Conservation (phyloP, 1,284 basidiomycete species). For the Trametes hirsuta region DNA sequence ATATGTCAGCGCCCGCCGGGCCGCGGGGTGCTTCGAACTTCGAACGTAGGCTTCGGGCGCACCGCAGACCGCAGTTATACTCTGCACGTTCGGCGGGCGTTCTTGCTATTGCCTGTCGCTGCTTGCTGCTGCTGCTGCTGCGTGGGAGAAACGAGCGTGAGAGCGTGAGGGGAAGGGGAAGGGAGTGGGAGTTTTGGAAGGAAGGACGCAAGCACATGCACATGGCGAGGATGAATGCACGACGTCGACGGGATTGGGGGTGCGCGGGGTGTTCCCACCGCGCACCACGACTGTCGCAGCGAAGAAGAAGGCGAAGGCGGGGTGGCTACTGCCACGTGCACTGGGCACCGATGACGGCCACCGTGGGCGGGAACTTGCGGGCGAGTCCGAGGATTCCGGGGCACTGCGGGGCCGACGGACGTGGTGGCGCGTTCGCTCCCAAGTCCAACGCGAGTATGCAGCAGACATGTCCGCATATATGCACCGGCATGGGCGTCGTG, state of each 20-base stretch:
- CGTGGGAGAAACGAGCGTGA: background rate
- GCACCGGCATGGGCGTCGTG: too few species aligned
- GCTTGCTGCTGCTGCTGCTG: background rate
- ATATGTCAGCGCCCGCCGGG: too few species aligned
- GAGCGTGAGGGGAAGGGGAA: background rate
- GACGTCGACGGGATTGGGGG: background rate
- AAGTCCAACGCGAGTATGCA: too few species aligned
- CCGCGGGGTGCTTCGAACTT: background rate
- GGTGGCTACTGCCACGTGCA: too few species aligned
- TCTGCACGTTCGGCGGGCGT: background rate
- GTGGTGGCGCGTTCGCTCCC: too few species aligned
- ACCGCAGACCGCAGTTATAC: conserved; percentile 4
- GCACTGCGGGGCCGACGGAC: too few species aligned
- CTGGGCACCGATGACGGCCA: too few species aligned
- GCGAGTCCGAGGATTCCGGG: too few species aligned
- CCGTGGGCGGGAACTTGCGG: background rate
- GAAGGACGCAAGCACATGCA: background rate
- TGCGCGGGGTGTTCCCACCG: conserved; percentile 4
- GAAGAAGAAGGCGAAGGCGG: background rate
- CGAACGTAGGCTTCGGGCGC: background rate
- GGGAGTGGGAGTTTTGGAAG: background rate
- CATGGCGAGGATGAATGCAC: background rate
- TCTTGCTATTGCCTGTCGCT: background rate
- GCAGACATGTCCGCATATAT: too few species aligned
- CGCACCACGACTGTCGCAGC: conserved; percentile 8